Evolutionary conservation across 352 stramenopile genomes (phyloP).

Genomic region (Globisporangium orthogonon): DNA sequence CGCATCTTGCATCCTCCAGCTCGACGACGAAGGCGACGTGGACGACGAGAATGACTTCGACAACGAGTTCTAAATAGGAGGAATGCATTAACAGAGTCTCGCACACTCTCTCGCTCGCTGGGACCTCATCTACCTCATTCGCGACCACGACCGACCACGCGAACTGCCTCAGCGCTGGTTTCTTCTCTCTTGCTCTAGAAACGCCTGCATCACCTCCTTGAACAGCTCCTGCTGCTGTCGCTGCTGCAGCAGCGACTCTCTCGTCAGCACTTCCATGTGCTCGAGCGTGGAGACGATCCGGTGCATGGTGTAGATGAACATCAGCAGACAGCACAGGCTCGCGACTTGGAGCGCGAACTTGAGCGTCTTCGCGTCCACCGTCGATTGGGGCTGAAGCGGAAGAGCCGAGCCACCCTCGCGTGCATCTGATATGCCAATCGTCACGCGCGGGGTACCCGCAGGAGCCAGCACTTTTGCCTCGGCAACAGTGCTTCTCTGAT

Average conservation of each 20-base stretch:
- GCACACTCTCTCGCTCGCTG: background rate
- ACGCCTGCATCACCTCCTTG: conserved; percentile 40
- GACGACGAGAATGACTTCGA: conserved; percentile 29
- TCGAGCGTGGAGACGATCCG: conserved; percentile 45
- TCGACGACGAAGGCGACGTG: conserved; percentile 12
- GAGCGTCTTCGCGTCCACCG: background rate
- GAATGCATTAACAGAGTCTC: background rate
- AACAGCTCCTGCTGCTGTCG: conserved; percentile 60
- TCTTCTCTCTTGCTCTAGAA: conserved; percentile 15
- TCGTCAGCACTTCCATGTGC: conserved; percentile 53
- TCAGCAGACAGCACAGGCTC: conserved; percentile 40
- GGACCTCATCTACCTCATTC: background rate
- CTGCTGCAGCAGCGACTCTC: conserved; percentile 50
- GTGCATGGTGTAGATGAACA: conserved; percentile 73
- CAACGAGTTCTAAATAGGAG: conserved; percentile 13
- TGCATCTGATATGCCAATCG: background rate
- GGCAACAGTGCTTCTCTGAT: background rate
- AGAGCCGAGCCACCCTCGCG: background rate
- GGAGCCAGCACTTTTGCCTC: background rate
- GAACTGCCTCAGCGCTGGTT: background rate
- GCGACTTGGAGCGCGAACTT: conserved; percentile 31
- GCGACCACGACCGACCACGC: no score
- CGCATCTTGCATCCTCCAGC: background rate
- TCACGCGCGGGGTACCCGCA: background rate
- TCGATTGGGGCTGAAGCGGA: background rate